Conservation (phyloP, 1,284 basidiomycete genomes). For the Grifola frondosa region DNA sequence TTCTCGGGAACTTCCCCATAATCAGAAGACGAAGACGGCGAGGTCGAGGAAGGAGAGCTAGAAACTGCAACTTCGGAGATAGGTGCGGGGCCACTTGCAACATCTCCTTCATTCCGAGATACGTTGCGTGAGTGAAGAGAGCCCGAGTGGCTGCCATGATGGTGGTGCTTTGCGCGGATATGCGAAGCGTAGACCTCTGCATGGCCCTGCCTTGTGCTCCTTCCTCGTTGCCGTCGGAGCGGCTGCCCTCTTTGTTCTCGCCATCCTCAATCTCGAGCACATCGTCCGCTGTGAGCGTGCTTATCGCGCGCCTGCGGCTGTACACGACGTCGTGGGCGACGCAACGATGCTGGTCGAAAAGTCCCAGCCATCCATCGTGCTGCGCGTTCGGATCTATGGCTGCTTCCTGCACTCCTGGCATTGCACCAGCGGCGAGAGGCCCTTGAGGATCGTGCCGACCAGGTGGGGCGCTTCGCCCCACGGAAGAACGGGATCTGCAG, state of each 20-base stretch:
- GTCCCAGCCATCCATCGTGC: conserved; percentile 65
- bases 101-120: conserved; percentile 13
- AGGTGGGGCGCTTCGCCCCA: conserved; percentile 70
- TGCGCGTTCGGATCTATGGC: conserved; percentile 37
- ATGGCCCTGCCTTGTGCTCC: too few species aligned
- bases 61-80: conserved; percentile 8
- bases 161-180: conserved; percentile 16
- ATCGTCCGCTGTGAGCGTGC: neutral
- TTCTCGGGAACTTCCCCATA: conserved; percentile 6
- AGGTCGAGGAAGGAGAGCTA: conserved; percentile 12
- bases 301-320: conserved; percentile 3
- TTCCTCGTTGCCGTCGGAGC: neutral
- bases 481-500: conserved; percentile 77
- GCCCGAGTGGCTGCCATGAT: conserved; percentile 11
- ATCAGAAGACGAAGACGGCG: conserved; percentile 3
- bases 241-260: neutral
- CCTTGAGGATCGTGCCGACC: conserved; percentile 67
- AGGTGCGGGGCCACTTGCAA: conserved; percentile 12
- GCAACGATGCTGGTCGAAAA: conserved; percentile 36
- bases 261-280: neutral
- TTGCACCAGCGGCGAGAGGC: conserved; percentile 63
- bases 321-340: conserved; percentile 19
- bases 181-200: conserved; percentile 17
- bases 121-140: conserved; percentile 10
- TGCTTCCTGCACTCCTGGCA: conserved; percentile 63